Evolutionary conservation across 2,329 filamentous ascomycete genomes (phyloP), one percentile per base, ranked within the genome.

Genomic region (Knoxdaviesia capensis): DNA sequence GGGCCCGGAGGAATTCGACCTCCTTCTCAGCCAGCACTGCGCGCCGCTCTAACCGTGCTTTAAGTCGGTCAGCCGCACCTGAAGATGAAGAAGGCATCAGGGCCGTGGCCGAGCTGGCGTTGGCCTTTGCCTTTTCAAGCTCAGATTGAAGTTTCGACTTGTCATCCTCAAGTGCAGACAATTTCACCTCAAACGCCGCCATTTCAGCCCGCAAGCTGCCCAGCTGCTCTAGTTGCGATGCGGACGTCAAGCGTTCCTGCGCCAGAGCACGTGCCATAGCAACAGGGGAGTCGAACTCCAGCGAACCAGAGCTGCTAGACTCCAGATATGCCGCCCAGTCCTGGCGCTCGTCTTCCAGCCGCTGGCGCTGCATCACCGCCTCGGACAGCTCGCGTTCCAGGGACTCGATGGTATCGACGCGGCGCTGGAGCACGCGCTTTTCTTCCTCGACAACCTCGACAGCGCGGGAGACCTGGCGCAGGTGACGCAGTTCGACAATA

Each of bases 381-480:
- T 94, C 88, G 7, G 74, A 69, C 8, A 96, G 65, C 53, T 94
- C 82, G 31, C 72, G 66, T 52, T 90, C 76, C 7, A 94, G 53
- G 8, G 73, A 67, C 44, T 83, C 75, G 57, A 88, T 79, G 34
- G 80, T 66, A 46, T 84, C 76, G 1, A 98, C 57, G 53, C 77
- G 84, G 32, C 77, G 75, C 56, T 90, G 80, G 28, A 98, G 62
- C 0, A 76, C 74, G 47, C 83, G 70, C 64, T 96, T 96, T 62
- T 98, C 86, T 56, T 98, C 90, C 55, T 98, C 86, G 0, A 96
- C 81, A 2, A 98, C 73, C 53, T 94, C 84, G 1, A 94, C 78
- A n/a, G 82, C 84, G 59, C 83, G 88, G 56, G 86, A 78, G 4
- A 80, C 62, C 49, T 86, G 81, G 9, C 86, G 78, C 34, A 92